A percentile compares a stretch with the other conserved stretches of the same genome.
These are phyloP conservation scores for Trypanosoma platydactyli DNA, from an alignment of 208 protist species.

Conservation along the genomic window DNA sequence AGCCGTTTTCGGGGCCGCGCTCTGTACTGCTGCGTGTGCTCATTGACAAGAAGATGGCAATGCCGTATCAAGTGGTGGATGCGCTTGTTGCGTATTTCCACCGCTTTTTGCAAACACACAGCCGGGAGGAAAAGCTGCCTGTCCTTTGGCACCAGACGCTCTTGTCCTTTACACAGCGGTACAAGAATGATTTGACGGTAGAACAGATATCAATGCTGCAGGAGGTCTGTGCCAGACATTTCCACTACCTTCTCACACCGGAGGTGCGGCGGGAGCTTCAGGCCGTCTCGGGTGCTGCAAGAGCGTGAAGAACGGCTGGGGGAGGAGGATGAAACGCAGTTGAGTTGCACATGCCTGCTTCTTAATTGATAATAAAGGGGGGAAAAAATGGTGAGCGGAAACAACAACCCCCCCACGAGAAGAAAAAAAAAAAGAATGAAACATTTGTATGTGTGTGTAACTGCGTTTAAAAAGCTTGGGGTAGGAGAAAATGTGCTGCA, in stretches of 20 bases:
- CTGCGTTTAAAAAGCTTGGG: no score
- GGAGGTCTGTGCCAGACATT: slow-evolving; percentile 78
- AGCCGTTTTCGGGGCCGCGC: slow-evolving; percentile 90
- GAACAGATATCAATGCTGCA: slow-evolving; percentile 72
- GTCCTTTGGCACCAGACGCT: slow-evolving; percentile 97
- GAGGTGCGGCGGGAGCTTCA: slow-evolving; percentile 83
- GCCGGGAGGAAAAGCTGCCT: slow-evolving; percentile 85
- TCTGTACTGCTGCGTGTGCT: slow-evolving; percentile 95
- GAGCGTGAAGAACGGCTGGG: not conserved
- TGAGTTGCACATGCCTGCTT: not conserved
- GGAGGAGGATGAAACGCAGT: slow-evolving; percentile 1
- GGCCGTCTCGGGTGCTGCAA: slow-evolving; percentile 37
- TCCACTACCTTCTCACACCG: slow-evolving; percentile 89
- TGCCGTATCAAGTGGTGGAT: slow-evolving; percentile 96
- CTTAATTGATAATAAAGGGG: slow-evolving; percentile 17
- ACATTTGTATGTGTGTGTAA: slow-evolving; percentile 9
- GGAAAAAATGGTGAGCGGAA: slow-evolving; percentile 24
- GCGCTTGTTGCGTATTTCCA: slow-evolving; percentile 96
- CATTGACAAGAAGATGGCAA: slow-evolving; percentile 98
- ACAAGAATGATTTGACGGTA: slow-evolving; percentile 82
- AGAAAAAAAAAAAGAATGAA: slow-evolving; percentile 17
- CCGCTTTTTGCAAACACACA: slow-evolving; percentile 81
- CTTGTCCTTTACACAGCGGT: slow-evolving; percentile 93
- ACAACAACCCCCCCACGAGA: not conserved
- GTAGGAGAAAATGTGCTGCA: no score